A percentile compares a stretch with the other conserved stretches of the same genome.
phyloP scores from a whole-genome alignment of 1,284 basidiomycete genomes.

The Ganoderma multipileum region DNA sequence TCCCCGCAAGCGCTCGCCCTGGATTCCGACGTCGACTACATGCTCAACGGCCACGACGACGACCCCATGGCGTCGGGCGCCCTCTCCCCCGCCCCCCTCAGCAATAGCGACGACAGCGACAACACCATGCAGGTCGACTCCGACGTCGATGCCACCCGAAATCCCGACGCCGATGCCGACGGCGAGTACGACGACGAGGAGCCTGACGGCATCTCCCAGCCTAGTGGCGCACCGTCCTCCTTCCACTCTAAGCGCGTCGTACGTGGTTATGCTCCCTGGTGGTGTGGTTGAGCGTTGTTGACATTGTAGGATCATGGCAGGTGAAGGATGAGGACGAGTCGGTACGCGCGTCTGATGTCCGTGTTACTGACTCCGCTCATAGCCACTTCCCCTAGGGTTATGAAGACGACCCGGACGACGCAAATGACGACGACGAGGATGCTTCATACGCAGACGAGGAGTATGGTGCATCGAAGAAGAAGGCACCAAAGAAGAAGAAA shows the following conservation, averaged over 20 bases:
- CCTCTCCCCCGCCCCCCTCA: conserved; percentile 33
- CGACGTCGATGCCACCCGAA: conserved; percentile 45
- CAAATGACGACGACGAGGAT: conserved; percentile 66
- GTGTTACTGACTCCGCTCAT: conserved; percentile 31
- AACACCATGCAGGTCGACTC: conserved; percentile 54
- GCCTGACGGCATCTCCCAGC: conserved; percentile 33
- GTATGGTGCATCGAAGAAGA: conserved; percentile 67
- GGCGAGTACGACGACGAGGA: conserved; percentile 45
- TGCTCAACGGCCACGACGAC: conserved; percentile 46
- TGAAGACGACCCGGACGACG: conserved; percentile 58
- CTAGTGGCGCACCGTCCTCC: conserved; percentile 38
- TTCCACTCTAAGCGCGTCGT: conserved; percentile 41
- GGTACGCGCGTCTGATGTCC: conserved; percentile 49
- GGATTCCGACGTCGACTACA: conserved; percentile 29
- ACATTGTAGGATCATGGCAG: conserved; percentile 35
- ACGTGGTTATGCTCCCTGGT: conserved; percentile 33
- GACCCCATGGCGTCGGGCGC: conserved; percentile 44
- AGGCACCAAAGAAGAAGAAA: conserved; percentile 71
- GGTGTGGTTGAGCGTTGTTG: conserved; percentile 25
- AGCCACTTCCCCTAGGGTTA: conserved; percentile 59
- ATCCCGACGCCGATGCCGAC: conserved; percentile 50
- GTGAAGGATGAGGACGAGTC: conserved; percentile 71
- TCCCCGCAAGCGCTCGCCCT: conserved; percentile 33
- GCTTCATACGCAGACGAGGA: conserved; percentile 81
- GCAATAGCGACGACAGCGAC: conserved; percentile 38